Conservation (phyloP, 2,329 filamentous ascomycete species). For the Clonostachys byssicola region DNA sequence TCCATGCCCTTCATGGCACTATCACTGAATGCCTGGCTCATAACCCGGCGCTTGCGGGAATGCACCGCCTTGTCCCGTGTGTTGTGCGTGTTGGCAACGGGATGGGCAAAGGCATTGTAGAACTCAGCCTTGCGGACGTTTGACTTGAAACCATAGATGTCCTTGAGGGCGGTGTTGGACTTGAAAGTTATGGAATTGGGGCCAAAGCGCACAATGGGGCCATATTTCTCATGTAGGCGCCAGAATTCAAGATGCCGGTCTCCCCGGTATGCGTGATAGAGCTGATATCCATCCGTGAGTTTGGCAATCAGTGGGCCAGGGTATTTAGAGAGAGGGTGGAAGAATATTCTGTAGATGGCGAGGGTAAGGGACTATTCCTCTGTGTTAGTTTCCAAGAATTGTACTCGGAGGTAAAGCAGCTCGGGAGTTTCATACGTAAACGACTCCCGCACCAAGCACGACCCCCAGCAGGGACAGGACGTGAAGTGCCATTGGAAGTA, state of each 20-base stretch:
- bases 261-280: slow-evolving; percentile 72
- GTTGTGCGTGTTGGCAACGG: slow-evolving; percentile 70
- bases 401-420: not conserved
- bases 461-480: slow-evolving; percentile 20
- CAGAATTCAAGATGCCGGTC: slow-evolving; percentile 72
- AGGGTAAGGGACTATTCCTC: slow-evolving; percentile 28
- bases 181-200: slow-evolving; percentile 79
- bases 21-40: slow-evolving; percentile 70
- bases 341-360: slow-evolving; percentile 52
- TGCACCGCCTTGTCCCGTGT: slow-evolving; percentile 64
- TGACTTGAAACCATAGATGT: slow-evolving; percentile 60
- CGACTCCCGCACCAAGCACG: slow-evolving; percentile 21
- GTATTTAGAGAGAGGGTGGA: slow-evolving; percentile 62
- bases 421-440: slow-evolving; percentile 32
- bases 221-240: slow-evolving; percentile 66
- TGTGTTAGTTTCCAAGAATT: not conserved
- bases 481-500: slow-evolving; percentile 1
- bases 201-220: slow-evolving; percentile 69
- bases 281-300: slow-evolving; percentile 59
- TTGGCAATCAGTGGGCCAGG: slow-evolving; percentile 61
- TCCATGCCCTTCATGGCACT: slow-evolving; percentile 65
- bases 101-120: slow-evolving; percentile 70
- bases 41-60: slow-evolving; percentile 65
- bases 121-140: slow-evolving; percentile 67
- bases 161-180: slow-evolving; percentile 61